Percentiles rank a stretch among this genome's conserved stretches.
Evolutionary conservation across 1,284 basidiomycete species (phyloP).

Genomic region (Ustilago curta): DNA sequence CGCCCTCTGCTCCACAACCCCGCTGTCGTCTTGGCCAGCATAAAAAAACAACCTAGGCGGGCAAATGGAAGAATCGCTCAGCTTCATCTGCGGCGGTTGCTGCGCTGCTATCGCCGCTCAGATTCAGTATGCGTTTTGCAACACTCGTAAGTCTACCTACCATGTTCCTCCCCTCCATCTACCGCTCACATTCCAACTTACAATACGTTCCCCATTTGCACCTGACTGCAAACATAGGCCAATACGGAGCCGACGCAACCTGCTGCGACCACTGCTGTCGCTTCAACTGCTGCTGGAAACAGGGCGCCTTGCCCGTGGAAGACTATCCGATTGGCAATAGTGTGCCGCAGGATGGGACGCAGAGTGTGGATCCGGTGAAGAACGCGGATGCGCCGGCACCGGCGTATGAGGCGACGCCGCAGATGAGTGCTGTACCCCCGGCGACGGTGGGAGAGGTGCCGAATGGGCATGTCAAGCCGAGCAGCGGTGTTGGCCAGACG

Average conservation of each 20-base stretch:
- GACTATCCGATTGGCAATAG: conserved; percentile 47
- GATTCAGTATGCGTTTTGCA: conserved; percentile 32
- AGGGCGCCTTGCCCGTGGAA: conserved; percentile 39
- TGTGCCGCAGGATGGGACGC: conserved; percentile 11
- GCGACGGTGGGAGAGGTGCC: neutral
- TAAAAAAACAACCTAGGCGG: too few species aligned
- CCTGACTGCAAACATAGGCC: conserved; percentile 4
- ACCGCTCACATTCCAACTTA: neutral
- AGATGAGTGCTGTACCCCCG: conserved; percentile 24
- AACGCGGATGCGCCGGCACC: conserved; percentile 7
- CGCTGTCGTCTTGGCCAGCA: too few species aligned
- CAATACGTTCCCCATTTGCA: neutral
- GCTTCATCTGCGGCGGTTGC: conserved; percentile 15
- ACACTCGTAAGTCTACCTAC: conserved; percentile 18
- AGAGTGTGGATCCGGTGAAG: conserved; percentile 7
- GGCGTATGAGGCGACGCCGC: conserved; percentile 32
- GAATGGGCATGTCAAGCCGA: neutral
- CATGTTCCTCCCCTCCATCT: neutral
- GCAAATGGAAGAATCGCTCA: neutral
- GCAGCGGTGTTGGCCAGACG: neutral
- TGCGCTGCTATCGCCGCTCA: conserved; percentile 12
- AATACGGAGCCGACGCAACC: conserved; percentile 27
- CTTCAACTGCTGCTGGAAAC: conserved; percentile 47
- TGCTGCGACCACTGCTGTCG: conserved; percentile 48
- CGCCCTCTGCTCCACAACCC: too few species aligned